Percentiles rank a stretch among this genome's conserved stretches.
phyloP scores from a whole-genome alignment of 1,284 basidiomycete genomes.

The Fomitopsis schrenkii region DNA sequence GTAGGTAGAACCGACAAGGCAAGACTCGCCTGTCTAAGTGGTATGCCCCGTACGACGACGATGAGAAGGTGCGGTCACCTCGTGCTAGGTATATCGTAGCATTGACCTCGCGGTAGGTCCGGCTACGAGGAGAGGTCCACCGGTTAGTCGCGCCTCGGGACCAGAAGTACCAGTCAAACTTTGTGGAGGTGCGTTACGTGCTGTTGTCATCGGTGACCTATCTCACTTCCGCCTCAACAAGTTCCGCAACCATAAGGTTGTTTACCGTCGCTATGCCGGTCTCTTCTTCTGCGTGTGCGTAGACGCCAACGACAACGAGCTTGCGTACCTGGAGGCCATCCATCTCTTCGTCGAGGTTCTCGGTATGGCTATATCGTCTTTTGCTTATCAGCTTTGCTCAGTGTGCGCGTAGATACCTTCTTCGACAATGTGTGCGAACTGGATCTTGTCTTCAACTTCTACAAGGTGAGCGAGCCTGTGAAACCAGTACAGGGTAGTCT shows the following conservation, averaged over 20 bases:
- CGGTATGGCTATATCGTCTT: conserved; percentile 47
- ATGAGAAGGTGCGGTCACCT: conserved; percentile 74
- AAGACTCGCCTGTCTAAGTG: conserved; percentile 97
- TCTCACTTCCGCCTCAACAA: conserved; percentile 26
- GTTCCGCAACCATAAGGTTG: conserved; percentile 95
- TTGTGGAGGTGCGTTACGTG: conserved; percentile 78
- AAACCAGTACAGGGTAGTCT: background rate
- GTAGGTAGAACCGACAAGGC: conserved; percentile 86
- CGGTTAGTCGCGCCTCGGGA: conserved; percentile 94
- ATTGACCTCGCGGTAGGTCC: conserved; percentile 50
- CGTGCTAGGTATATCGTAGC: background rate
- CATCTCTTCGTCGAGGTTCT: conserved; percentile 99
- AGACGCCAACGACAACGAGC: conserved; percentile 96
- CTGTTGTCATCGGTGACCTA: background rate
- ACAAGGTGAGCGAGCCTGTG: conserved; percentile 61
- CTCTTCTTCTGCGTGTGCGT: conserved; percentile 98
- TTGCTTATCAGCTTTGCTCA: background rate
- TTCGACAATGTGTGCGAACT: conserved; percentile 99
- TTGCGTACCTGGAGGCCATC: conserved; percentile 96
- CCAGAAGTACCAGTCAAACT: conserved; percentile 99
- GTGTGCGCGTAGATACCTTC: conserved; percentile 71
- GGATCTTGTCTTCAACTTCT: conserved; percentile 98
- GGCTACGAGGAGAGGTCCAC: conserved; percentile 93
- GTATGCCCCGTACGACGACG: conserved; percentile 95
- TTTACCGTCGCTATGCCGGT: conserved; percentile 94